Evolutionary conservation across 768 basidiomycete species (phyloP), one percentile per base, ranked within the genome.

Genomic region (Trametes meyenii): DNA sequence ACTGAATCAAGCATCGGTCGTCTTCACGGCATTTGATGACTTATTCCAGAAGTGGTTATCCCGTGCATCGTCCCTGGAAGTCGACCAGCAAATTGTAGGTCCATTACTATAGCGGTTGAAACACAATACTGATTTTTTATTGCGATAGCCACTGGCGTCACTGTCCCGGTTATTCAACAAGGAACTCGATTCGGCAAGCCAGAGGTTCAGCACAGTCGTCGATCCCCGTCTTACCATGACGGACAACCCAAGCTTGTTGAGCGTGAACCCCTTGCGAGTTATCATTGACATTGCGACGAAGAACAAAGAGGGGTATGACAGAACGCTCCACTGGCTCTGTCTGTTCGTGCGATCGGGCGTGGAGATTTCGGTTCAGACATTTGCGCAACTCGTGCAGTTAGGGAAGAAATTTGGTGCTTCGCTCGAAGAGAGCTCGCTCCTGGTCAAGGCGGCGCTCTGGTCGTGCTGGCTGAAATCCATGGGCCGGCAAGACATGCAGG

Each of bases 281-380:
- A 72, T 89, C 21, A 70, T 77, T 24, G 74, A 75, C 23, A 70
- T 77, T 17, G 83, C 84, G 0, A 74, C 72, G 1, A 71, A 77
- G 58, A 78, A 77, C 35, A 62, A 69, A 43, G 73, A 77, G 7
- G 81, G 82, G 17, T 76, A 86, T 43, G 68, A 73, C 21, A 78
- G 75, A 35, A 79, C 81, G 40, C 70, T 90, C 38, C 75, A 76
- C 45, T 89, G 87, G 85, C 78, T 92, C 19, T 78, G 79, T 44
- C 72, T 86, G 44, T 77, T 90, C 66, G 80, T 87, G 23, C 76
- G 78, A 50, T 88, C 89, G 7, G 89, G 87, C 2, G 79, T 90
- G 26, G 83, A 87, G 40, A 78, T 92, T 35, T 81, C 89, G 2
- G 73, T 80, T 5, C 57, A 75, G 3, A 79, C 79, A 5, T 85